Evolutionary conservation across 2,329 filamentous ascomycete genomes (phyloP).

Genomic region (Exserohilum turcica): DNA sequence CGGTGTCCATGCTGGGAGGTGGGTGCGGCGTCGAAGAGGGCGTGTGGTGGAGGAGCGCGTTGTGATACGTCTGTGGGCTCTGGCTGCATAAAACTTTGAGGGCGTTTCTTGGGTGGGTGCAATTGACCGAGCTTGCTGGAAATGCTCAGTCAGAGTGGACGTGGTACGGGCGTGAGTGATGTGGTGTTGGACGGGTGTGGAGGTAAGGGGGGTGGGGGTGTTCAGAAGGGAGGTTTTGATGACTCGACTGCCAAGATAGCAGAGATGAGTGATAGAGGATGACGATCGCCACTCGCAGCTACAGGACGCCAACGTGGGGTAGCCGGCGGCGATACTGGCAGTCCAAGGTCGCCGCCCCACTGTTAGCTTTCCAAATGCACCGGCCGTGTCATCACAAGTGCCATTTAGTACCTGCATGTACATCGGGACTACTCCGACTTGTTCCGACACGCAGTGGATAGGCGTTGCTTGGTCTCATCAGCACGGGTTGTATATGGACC

Average conservation of each 20-base stretch:
- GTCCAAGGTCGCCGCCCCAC: slow-evolving; percentile 2
- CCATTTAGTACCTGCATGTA: not conserved
- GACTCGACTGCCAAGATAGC: slow-evolving; percentile 20
- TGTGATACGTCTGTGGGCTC: slow-evolving; percentile 59
- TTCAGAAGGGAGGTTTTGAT: slow-evolving; percentile 14
- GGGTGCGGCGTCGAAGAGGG: slow-evolving; percentile 43
- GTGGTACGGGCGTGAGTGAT: slow-evolving; percentile 24
- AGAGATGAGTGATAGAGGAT: slow-evolving; percentile 9
- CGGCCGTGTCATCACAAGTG: slow-evolving; percentile 2
- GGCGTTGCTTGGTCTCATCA: not conserved
- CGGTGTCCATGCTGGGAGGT: slow-evolving; percentile 65
- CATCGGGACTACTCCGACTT: slow-evolving; percentile 4
- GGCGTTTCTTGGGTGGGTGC: slow-evolving; percentile 35
- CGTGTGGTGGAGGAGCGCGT: slow-evolving; percentile 50
- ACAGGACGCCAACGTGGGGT: slow-evolving; percentile 20
- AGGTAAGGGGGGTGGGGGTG: not conserved
- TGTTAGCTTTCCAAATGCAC: slow-evolving; percentile 2
- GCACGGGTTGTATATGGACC: not conserved
- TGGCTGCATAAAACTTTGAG: slow-evolving; percentile 68
- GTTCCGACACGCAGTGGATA: slow-evolving; percentile 4
- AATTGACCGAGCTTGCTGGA: slow-evolving; percentile 61
- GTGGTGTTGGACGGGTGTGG: slow-evolving; percentile 20
- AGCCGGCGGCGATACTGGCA: slow-evolving; percentile 3
- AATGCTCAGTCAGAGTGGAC: slow-evolving; percentile 43
- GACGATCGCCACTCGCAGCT: slow-evolving; percentile 21